A percentile compares a stretch with the other conserved stretches of the same genome.
Evolutionary conservation across 257 asterid species (phyloP).

Genomic region (Oldenlandia corymbosa): DNA sequence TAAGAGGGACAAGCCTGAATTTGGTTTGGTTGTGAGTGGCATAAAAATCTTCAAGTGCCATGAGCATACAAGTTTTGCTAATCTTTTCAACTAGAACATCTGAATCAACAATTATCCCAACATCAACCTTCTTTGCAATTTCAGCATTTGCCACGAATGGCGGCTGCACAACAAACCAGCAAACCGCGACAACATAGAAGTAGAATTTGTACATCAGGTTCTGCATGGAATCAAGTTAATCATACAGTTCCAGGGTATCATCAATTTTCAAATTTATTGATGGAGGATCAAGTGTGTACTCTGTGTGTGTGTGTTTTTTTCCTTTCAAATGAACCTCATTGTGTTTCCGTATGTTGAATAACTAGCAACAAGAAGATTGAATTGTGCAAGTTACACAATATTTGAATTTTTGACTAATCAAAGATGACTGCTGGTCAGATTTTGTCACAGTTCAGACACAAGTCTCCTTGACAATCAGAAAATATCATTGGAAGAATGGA

Average conservation of each 20-base stretch:
- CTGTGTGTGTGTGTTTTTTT: too few relatives aligned
- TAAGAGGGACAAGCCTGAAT: constrained; percentile 27
- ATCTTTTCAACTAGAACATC: constrained; percentile 25
- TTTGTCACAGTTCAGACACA: too few relatives aligned
- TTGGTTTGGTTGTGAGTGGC: constrained; percentile 19
- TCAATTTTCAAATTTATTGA: background rate
- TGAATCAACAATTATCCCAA: constrained; percentile 41
- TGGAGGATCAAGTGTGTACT: too few relatives aligned
- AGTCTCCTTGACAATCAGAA: too few relatives aligned
- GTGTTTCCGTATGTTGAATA: too few relatives aligned
- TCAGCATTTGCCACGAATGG: background rate
- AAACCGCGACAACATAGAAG: constrained; percentile 12
- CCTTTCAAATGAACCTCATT: too few relatives aligned
- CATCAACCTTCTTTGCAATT: constrained; percentile 20
- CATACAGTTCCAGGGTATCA: too few relatives aligned
- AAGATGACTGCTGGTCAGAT: too few relatives aligned
- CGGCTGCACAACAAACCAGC: constrained; percentile 8
- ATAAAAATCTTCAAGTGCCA: constrained; percentile 41
- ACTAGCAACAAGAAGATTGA: too few relatives aligned
- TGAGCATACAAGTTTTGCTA: constrained; percentile 22
- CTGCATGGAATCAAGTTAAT: constrained; percentile 15
- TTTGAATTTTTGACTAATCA: too few relatives aligned
- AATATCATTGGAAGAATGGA: too few relatives aligned
- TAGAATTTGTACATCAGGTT: background rate
- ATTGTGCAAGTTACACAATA: too few relatives aligned